These are phyloP conservation scores for Lentinus polychrous DNA, from an alignment of 1,284 basidiomycete species.

Conservation along the genomic window DNA sequence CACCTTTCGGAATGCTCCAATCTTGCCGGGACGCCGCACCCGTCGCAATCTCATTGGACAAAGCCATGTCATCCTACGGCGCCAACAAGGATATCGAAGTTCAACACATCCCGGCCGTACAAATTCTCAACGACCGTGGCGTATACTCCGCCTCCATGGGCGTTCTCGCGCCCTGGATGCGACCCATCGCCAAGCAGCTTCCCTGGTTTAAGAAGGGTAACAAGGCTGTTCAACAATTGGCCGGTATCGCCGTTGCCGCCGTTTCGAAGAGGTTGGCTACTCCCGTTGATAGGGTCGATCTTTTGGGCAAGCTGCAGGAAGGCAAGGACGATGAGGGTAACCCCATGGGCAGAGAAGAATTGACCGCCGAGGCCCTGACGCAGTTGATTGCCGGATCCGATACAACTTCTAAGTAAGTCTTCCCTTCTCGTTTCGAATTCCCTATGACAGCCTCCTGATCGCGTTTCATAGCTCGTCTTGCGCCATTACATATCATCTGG, in stretches of 20 bases:
- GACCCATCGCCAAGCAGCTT: conserved; percentile 53
- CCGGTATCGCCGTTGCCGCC: conserved; percentile 78
- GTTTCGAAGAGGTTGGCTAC: conserved; percentile 68
- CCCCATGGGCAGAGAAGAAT: conserved; percentile 70
- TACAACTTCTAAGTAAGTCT: conserved; percentile 72
- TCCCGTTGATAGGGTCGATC: conserved; percentile 65
- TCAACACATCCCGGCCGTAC: conserved; percentile 70
- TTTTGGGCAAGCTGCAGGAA: conserved; percentile 74
- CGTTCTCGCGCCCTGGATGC: conserved; percentile 65
- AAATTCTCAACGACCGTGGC: conserved; percentile 86
- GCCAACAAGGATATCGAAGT: conserved; percentile 37
- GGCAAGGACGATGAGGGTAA: conserved; percentile 76
- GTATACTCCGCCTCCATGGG: conserved; percentile 86
- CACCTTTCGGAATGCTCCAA: conserved; percentile 85
- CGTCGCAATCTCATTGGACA: conserved; percentile 41
- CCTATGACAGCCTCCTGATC: conserved; percentile 1
- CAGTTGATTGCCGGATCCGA: conserved; percentile 83
- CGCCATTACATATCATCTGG: conserved; percentile 81
- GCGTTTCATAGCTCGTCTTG: conserved; percentile 58
- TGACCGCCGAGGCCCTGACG: conserved; percentile 84
- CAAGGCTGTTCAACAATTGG: conserved; percentile 65
- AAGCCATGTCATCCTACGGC: conserved; percentile 54
- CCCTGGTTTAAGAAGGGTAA: conserved; percentile 77
- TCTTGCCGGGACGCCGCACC: conserved; percentile 70
- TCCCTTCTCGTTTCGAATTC: not conserved